Evolutionary conservation across 2,329 filamentous ascomycete genomes (phyloP).

Genomic region (Mycogone perniciosa): DNA sequence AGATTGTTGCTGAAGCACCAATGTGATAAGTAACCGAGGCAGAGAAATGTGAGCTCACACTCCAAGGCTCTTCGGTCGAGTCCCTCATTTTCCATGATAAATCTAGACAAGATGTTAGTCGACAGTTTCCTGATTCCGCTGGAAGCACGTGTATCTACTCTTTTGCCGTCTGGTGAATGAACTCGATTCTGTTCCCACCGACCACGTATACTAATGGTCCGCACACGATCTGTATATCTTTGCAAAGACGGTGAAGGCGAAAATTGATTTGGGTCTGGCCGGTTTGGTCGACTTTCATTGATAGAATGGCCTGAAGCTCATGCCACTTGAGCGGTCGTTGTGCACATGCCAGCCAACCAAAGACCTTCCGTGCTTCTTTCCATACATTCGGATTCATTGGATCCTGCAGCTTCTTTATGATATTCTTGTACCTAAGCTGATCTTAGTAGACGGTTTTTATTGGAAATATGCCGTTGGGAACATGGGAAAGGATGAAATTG

Average conservation of each 20-base stretch:
- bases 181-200: not conserved
- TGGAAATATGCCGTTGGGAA: no score
- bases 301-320: conserved; percentile 33
- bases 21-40: not conserved
- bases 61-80: not conserved
- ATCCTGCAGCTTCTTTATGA: not conserved
- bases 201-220: not conserved
- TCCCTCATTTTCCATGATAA: not conserved
- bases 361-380: conserved; percentile 23
- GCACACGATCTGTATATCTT: not conserved
- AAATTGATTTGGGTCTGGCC: not conserved
- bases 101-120: not conserved
- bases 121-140: not conserved
- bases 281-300: conserved; percentile 1
- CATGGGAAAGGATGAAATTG: not conserved
- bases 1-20: not conserved
- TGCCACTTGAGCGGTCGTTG: conserved; percentile 34
- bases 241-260: not conserved
- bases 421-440: not conserved
- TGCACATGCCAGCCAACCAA: conserved; percentile 35
- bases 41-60: not conserved
- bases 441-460: not conserved
- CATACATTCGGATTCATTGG: conserved; percentile 8
- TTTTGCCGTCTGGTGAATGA: not conserved
- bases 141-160: not conserved